Percentiles rank a stretch among this genome's conserved stretches.
Conservation (phyloP, 73 alveolate species). For the Paramecium caudatum region DNA sequence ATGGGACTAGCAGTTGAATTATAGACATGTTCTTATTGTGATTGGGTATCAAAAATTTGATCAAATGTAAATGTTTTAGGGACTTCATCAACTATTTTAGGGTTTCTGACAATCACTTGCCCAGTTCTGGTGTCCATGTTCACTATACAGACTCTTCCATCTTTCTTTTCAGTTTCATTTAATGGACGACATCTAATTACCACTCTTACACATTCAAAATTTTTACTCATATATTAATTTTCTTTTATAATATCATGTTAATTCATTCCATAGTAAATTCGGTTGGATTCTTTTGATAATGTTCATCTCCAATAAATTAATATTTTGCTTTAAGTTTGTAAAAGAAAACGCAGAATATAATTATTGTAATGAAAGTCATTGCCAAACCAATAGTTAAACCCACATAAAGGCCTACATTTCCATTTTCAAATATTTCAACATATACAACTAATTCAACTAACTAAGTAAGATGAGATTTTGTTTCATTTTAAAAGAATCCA, state of each 20-base stretch:
- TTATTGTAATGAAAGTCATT: slow-evolving; percentile 1
- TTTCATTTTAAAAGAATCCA: slow-evolving; percentile 22
- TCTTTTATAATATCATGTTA: background rate
- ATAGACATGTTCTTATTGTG: slow-evolving; percentile 88
- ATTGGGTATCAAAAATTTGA: slow-evolving; percentile 83
- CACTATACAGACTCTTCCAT: slow-evolving; percentile 87
- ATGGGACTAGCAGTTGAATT: slow-evolving; percentile 93
- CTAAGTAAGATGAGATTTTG: background rate
- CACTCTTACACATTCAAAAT: slow-evolving; percentile 92
- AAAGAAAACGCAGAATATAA: slow-evolving; percentile 51
- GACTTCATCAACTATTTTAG: slow-evolving; percentile 81
- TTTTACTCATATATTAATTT: slow-evolving; percentile 75
- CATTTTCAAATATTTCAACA: slow-evolving; percentile 63
- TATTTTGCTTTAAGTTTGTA: slow-evolving; percentile 65
- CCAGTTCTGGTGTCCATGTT: slow-evolving; percentile 85
- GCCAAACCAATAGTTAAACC: slow-evolving; percentile 65
- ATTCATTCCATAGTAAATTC: slow-evolving; percentile 38
- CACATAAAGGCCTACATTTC: slow-evolving; percentile 64
- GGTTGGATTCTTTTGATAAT: slow-evolving; percentile 4
- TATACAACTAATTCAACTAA: background rate
- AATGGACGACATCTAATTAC: slow-evolving; percentile 93
- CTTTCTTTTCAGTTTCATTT: slow-evolving; percentile 84
- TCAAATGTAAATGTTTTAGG: slow-evolving; percentile 95
- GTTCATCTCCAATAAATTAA: background rate
- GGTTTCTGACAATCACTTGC: slow-evolving; percentile 82